Conservation (phyloP, 805 yeast genomes). For the Kuraishia borneana region DNA sequence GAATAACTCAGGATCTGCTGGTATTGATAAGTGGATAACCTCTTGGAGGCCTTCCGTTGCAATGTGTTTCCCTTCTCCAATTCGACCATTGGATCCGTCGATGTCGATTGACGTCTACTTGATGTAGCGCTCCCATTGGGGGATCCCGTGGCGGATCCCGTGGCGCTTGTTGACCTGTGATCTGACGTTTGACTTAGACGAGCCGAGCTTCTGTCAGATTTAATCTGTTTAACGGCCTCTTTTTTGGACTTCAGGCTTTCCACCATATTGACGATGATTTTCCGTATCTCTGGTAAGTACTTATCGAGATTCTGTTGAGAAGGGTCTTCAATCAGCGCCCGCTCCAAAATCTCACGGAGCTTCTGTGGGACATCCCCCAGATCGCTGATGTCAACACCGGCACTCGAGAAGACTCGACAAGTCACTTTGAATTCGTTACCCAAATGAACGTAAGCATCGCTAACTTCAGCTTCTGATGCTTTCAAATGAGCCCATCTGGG, state of each 20-base stretch:
- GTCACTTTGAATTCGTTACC: slow-evolving; percentile 92
- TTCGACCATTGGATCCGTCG: slow-evolving; percentile 54
- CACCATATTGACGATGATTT: slow-evolving; percentile 70
- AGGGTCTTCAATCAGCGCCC: slow-evolving; percentile 76
- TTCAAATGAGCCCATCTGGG: slow-evolving; percentile 82
- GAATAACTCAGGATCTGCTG: slow-evolving; percentile 51
- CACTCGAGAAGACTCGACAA: slow-evolving; percentile 63
- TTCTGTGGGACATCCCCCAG: slow-evolving; percentile 86
- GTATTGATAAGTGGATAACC: slow-evolving; percentile 90
- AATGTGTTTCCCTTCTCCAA: slow-evolving; percentile 75
- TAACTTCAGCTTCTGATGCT: slow-evolving; percentile 76
- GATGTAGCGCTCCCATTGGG: neutral
- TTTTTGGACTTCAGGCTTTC: slow-evolving; percentile 78
- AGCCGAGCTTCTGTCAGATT: slow-evolving; percentile 5
- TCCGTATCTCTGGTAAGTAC: slow-evolving; percentile 76
- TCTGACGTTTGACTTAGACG: neutral
- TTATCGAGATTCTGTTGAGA: slow-evolving; percentile 72
- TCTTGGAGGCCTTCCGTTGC: slow-evolving; percentile 85
- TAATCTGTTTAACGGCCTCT: slow-evolving; percentile 21
- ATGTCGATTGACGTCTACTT: neutral
- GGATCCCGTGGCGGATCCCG: neutral
- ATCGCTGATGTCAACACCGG: slow-evolving; percentile 75
- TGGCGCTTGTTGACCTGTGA: neutral
- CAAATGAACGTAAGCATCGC: slow-evolving; percentile 80
- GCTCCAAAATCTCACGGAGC: slow-evolving; percentile 69